Evolutionary conservation across 2,329 filamentous ascomycete genomes (phyloP), one percentile per base, ranked within the genome.

Genomic region (Shiraia bambusicola): DNA sequence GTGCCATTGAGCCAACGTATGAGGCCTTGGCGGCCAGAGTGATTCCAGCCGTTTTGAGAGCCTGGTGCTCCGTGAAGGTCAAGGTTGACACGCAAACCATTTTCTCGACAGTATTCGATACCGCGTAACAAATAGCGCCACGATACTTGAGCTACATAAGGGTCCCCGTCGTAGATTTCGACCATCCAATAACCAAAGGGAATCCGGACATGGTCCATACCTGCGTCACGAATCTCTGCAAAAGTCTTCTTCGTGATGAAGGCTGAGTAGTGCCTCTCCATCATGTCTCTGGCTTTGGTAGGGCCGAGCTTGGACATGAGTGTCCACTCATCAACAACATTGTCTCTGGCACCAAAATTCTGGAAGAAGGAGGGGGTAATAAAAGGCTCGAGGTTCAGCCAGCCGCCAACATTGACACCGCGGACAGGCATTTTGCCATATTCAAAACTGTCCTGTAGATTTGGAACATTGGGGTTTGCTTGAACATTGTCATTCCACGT

Each of bases 1-100:
- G 88, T 86, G n/a, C 93, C 93, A 58, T 93, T 93, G 28, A 97
- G 73, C 93, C 93, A 98, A 17, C 82, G 78, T 50, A 97, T 92
- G 1, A 71, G 47, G 1, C 93, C 92, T 65, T 87, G 84, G 8
- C 83, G 82, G 0, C 93, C 93, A 55, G 88, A 94, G 69, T 98
- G 93, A 59, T 96, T 96, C 92, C 92, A 97, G 2, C 93, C 93
- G 60, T 98, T 98, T 63, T 97, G 93, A 47, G 87, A 92, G 0
- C 93, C 93, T 0, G 92, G 92, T 0, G 93, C 76, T n/a, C 80
- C 90, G 70, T 98, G 93, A 4, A 96, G 73, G 66, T 98, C 93
- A 3, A 98, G 81, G 50, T 97, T 97, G 28, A 98, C 83, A 2
- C 93, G 86, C 4, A 98, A 75, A 0, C 93, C 93, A 66, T 96